Evolutionary conservation across 73 alveolate species (phyloP).

Genomic region (Tetrahymena malaccensis): DNA sequence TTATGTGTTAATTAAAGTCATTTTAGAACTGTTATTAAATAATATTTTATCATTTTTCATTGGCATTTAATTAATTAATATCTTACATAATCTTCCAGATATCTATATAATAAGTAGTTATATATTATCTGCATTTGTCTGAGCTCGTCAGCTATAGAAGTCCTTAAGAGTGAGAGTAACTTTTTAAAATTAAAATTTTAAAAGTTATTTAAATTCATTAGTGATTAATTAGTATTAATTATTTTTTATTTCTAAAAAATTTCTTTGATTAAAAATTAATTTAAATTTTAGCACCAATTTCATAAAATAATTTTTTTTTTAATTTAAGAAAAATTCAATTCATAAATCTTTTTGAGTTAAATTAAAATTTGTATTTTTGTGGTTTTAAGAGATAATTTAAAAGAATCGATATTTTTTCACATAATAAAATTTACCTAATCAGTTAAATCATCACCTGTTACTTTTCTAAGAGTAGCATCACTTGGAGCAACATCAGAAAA

Average conservation of each 20-base stretch:
- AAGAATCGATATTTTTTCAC: no score
- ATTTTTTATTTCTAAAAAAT: no score
- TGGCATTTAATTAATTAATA: neutral
- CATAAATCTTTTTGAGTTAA: no score
- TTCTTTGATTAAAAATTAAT: no score
- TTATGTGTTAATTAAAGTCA: slow-evolving; percentile 1
- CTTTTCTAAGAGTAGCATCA: slow-evolving; percentile 3
- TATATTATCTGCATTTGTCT: neutral
- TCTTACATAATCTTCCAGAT: neutral
- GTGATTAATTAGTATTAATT: no score
- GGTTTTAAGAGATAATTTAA: no score
- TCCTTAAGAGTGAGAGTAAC: neutral
- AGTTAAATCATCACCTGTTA: neutral
- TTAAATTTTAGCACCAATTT: no score
- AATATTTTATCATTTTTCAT: neutral
- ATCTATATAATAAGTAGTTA: neutral
- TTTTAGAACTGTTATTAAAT: neutral
- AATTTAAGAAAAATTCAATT: no score
- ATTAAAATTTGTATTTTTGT: no score
- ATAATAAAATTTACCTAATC: neutral
- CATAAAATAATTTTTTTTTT: no score
- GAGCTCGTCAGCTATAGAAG: neutral
- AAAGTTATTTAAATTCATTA: no score
- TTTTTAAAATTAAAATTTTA: neutral
- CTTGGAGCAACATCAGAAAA: slow-evolving; percentile 18